Conservation (phyloP, 345 rosid species). For the Linum tenue region DNA sequence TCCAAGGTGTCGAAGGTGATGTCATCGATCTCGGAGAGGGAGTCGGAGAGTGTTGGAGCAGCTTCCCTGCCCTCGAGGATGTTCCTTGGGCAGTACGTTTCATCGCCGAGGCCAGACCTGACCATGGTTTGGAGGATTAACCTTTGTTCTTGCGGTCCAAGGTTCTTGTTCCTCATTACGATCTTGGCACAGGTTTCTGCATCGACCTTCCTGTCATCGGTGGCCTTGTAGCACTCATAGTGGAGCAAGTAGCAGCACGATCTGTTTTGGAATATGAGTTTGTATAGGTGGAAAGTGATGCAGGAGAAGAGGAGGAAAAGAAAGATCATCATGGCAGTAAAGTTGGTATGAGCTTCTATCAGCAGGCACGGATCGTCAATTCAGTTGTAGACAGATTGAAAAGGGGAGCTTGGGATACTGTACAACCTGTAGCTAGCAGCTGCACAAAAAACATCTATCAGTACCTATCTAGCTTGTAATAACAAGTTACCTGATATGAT, state of each 20-base stretch:
- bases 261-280: slow-evolving; percentile 21
- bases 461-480: too few species aligned
- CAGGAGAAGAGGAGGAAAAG: background rate
- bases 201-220: slow-evolving; percentile 38
- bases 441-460: too few species aligned
- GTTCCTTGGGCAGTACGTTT: slow-evolving; percentile 46
- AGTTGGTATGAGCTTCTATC: too few species aligned
- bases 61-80: slow-evolving; percentile 19
- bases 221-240: slow-evolving; percentile 54
- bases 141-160: slow-evolving; percentile 28
- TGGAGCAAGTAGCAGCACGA: slow-evolving; percentile 50
- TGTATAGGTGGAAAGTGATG: slow-evolving; percentile 14
- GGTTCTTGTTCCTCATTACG: slow-evolving; percentile 26
- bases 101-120: slow-evolving; percentile 70
- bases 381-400: too few species aligned
- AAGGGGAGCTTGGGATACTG: too few species aligned
- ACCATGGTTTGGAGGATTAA: slow-evolving; percentile 51
- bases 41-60: slow-evolving; percentile 28
- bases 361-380: too few species aligned
- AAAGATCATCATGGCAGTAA: too few species aligned
- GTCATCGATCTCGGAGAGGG: slow-evolving; percentile 44
- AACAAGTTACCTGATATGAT: too few species aligned
- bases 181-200: slow-evolving; percentile 36
- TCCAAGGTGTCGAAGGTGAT: slow-evolving; percentile 48
- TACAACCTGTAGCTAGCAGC: too few species aligned